phyloP scores from a whole-genome alignment of 768 basidiomycete genomes.

The Mycena venus region DNA sequence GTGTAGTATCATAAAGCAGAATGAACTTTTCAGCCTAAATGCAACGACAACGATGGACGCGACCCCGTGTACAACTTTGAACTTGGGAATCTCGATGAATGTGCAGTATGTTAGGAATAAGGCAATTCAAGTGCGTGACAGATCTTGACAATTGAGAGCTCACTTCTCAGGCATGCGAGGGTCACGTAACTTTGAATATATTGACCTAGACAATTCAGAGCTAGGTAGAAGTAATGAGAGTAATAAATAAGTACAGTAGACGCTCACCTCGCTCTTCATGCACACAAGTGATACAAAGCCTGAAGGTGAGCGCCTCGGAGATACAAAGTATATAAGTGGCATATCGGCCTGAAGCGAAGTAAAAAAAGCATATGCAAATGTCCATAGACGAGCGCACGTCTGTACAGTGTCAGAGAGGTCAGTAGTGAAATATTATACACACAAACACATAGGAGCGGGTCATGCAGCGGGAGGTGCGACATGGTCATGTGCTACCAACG shows the following conservation, averaged over 20 bases:
- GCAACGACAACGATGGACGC: too few species aligned
- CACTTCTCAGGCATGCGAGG: neutral
- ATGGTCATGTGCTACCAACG: neutral
- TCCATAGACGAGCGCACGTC: neutral
- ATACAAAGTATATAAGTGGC: neutral
- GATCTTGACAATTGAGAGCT: constrained; percentile 8
- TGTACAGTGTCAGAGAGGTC: neutral
- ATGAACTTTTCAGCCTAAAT: too few species aligned
- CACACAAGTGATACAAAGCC: neutral
- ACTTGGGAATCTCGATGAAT: neutral
- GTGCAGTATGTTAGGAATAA: constrained; percentile 1
- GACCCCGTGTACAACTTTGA: too few species aligned
- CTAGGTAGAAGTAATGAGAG: constrained; percentile 4
- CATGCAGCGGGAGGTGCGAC: neutral
- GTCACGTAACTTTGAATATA: neutral
- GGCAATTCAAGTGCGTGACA: neutral
- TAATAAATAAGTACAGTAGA: neutral
- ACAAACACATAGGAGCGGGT: neutral
- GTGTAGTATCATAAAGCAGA: too few species aligned
- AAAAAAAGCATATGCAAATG: neutral
- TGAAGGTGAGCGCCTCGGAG: neutral
- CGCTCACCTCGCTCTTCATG: neutral
- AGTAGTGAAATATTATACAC: constrained; percentile 1
- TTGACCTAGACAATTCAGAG: constrained; percentile 3
- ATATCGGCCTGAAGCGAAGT: constrained; percentile 5